Evolutionary conservation across 2,329 filamentous ascomycete species (phyloP).

Genomic region (Beauveria medogensis): DNA sequence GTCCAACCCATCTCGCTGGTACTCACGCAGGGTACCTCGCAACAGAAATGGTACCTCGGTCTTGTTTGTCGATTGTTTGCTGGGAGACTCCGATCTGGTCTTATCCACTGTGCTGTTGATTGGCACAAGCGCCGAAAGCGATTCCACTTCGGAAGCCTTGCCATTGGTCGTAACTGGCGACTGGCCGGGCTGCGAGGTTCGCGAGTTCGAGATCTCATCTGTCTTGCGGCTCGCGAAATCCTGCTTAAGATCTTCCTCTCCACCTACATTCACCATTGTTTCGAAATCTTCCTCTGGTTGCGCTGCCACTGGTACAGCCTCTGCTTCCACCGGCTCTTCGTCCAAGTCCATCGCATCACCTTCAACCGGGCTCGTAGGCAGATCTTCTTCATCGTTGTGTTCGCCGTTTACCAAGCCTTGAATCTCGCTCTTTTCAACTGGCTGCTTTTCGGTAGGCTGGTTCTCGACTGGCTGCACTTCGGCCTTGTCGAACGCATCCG

Average conservation of each 20-base stretch:
- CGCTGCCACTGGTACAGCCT: not conserved
- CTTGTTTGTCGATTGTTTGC: slow-evolving; percentile 36
- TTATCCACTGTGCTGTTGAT: slow-evolving; percentile 21
- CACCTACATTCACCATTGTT: slow-evolving; percentile 5
- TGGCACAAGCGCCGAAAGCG: slow-evolving; percentile 32
- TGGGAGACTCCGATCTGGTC: slow-evolving; percentile 28
- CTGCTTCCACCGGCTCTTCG: slow-evolving; percentile 2
- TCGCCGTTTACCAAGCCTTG: not conserved
- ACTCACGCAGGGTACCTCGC: slow-evolving; percentile 83
- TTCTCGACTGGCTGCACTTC: slow-evolving; percentile 13
- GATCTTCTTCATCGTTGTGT: not conserved
- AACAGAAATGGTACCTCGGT: slow-evolving; percentile 75
- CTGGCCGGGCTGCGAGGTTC: slow-evolving; percentile 37
- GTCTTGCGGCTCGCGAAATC: slow-evolving; percentile 33
- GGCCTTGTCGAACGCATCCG: slow-evolving; percentile 16
- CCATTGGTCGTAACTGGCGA: slow-evolving; percentile 43
- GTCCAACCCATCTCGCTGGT: slow-evolving; percentile 93
- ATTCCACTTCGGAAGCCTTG: slow-evolving; percentile 37
- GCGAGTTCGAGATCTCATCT: slow-evolving; percentile 33
- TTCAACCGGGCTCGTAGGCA: slow-evolving; percentile 16
- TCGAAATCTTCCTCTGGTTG: slow-evolving; percentile 17
- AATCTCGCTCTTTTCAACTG: slow-evolving; percentile 9
- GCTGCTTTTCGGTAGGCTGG: slow-evolving; percentile 9
- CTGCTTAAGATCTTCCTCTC: slow-evolving; percentile 18
- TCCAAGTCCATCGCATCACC: slow-evolving; percentile 35